Evolutionary conservation across 2,329 filamentous ascomycete genomes (phyloP).

Genomic region (Calonectria pseudoturangicola): DNA sequence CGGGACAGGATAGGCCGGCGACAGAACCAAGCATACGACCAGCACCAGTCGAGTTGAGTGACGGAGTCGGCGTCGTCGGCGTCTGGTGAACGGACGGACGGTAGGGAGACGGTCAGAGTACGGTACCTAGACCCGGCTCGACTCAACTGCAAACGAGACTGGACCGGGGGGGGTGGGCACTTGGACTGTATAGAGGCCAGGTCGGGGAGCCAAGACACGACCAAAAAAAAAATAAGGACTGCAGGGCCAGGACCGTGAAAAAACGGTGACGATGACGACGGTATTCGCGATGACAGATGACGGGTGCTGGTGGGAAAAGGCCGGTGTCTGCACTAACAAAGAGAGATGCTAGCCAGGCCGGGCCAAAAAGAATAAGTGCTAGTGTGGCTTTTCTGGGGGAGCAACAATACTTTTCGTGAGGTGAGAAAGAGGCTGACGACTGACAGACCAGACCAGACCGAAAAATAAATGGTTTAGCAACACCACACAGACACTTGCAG

Average conservation of each 20-base stretch:
- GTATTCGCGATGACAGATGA: conserved; percentile 30
- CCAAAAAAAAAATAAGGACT: conserved; percentile 28
- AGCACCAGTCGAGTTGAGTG: conserved; percentile 30
- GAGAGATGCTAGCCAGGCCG: conserved; percentile 13
- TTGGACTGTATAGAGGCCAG: conserved; percentile 27
- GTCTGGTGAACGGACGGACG: conserved; percentile 24
- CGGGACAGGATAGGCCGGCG: conserved; percentile 36
- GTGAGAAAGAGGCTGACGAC: conserved; percentile 24
- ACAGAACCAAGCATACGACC: conserved; percentile 29
- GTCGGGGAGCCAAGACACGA: conserved; percentile 24
- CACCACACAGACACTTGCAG: conserved; percentile 26
- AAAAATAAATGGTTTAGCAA: conserved; percentile 30
- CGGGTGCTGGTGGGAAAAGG: conserved; percentile 17
- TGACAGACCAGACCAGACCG: conserved; percentile 28
- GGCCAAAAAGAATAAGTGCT: conserved; percentile 24
- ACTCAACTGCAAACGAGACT: conserved; percentile 30
- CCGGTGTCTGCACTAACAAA: conserved; percentile 33
- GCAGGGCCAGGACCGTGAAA: conserved; percentile 11
- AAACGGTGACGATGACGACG: conserved; percentile 31
- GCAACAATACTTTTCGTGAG: conserved; percentile 26
- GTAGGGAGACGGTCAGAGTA: conserved; percentile 25
- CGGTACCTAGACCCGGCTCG: conserved; percentile 26
- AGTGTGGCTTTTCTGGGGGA: conserved; percentile 24
- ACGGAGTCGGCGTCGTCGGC: conserved; percentile 29
- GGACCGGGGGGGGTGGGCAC: conserved; percentile 21